Conservation (phyloP, 2,329 filamentous ascomycete genomes). For the Phialocephala subalpina region DNA sequence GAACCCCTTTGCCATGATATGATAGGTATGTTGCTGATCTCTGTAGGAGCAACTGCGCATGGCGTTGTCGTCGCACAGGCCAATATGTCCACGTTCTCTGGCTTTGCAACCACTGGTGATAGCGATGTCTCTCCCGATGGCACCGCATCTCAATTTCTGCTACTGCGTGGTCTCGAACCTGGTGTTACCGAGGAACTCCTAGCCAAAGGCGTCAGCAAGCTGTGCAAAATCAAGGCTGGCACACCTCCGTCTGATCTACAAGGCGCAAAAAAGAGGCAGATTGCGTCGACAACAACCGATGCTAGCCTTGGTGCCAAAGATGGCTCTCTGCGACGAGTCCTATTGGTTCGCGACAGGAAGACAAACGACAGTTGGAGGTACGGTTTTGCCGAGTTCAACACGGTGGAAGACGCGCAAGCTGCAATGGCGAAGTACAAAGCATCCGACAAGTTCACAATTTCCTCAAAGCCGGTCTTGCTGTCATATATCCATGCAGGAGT, state of each 20-base stretch:
- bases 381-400: conserved; percentile 85
- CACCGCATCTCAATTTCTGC: conserved; percentile 72
- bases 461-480: conserved; percentile 73
- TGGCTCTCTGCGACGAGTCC: conserved; percentile 77
- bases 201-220: conserved; percentile 75
- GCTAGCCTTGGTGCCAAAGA: conserved; percentile 69
- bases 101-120: conserved; percentile 58
- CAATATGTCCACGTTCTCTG: conserved; percentile 48
- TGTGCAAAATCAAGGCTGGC: conserved; percentile 66
- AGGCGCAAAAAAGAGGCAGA: conserved; percentile 51
- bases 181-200: conserved; percentile 77
- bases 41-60: conserved; percentile 43
- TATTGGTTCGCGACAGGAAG: conserved; percentile 77
- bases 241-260: conserved; percentile 46
- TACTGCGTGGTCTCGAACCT: conserved; percentile 75
- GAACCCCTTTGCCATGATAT: conserved; percentile 6
- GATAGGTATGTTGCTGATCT: conserved; percentile 37
- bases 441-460: conserved; percentile 79
- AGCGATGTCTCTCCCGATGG: conserved; percentile 61
- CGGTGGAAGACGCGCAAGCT: conserved; percentile 76
- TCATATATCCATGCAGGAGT: conserved; percentile 86
- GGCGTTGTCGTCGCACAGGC: conserved; percentile 46
- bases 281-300: conserved; percentile 60
- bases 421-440: conserved; percentile 77
- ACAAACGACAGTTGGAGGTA: conserved; percentile 80